These are phyloP conservation scores for Claviceps paspali DNA, from an alignment of 2,329 filamentous ascomycete species.

Conservation along the genomic window DNA sequence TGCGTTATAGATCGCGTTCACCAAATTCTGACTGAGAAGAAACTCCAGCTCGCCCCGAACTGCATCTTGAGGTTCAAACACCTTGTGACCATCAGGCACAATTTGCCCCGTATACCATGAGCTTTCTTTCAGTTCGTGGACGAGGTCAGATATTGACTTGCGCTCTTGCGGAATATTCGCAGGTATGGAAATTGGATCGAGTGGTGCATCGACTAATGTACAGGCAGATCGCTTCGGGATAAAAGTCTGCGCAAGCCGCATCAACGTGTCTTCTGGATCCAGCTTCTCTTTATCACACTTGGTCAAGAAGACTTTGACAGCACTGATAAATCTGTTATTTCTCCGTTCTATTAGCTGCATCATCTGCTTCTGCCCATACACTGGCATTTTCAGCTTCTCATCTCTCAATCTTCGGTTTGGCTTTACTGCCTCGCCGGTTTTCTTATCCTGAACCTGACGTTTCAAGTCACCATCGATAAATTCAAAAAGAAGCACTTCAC, in stretches of 20 bases:
- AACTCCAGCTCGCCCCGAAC: conserved; percentile 77
- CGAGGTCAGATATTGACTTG: conserved; percentile 67
- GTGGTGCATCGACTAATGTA: conserved; percentile 14
- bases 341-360: conserved; percentile 75
- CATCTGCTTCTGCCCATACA: conserved; percentile 89
- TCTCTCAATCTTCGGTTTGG: conserved; percentile 53
- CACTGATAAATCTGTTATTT: conserved; percentile 66
- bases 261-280: conserved; percentile 54
- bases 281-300: conserved; percentile 47
- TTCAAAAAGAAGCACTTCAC: conserved; percentile 76
- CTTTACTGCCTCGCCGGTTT: conserved; percentile 57
- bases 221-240: conserved; percentile 45
- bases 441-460: conserved; percentile 55
- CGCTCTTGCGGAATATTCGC: conserved; percentile 65
- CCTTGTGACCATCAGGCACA: conserved; percentile 80
- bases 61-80: conserved; percentile 73
- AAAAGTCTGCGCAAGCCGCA: conserved; percentile 38
- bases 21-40: conserved; percentile 71
- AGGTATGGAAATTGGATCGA: conserved; percentile 36
- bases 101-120: conserved; percentile 89
- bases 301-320: conserved; percentile 64
- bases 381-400: conserved; percentile 78
- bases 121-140: conserved; percentile 65
- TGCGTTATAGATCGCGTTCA: conserved; percentile 93
- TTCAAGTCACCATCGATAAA: conserved; percentile 87